Conservation (phyloP, 495 filamentous ascomycete genomes). For the Oidiodendron maius region DNA sequence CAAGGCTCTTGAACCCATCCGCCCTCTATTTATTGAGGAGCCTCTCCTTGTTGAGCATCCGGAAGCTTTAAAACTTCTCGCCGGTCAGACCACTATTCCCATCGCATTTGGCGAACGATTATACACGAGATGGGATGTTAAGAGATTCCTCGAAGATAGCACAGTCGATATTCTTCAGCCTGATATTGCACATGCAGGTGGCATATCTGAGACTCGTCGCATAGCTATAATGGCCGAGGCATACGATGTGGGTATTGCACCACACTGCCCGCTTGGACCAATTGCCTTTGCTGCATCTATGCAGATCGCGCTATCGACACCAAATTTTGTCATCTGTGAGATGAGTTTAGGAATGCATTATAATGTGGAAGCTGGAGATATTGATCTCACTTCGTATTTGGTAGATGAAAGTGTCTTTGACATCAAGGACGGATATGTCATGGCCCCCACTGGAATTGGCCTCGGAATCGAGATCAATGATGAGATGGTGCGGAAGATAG, state of each 20-base stretch:
- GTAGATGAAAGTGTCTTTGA: conserved; percentile 61
- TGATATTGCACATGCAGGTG: conserved; percentile 70
- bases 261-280: conserved; percentile 72
- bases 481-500: conserved; percentile 42
- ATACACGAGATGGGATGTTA: conserved; percentile 69
- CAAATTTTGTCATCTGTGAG: conserved; percentile 77
- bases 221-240: conserved; percentile 72
- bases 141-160: conserved; percentile 61
- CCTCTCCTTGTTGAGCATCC: conserved; percentile 68
- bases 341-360: conserved; percentile 80
- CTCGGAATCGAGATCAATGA: conserved; percentile 75
- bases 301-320: conserved; percentile 55
- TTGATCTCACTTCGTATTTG: conserved; percentile 66
- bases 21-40: conserved; percentile 77
- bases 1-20: conserved; percentile 60
- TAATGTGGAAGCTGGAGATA: conserved; percentile 56
- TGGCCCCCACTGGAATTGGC: conserved; percentile 53
- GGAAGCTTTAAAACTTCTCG: conserved; percentile 63
- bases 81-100: conserved; percentile 53
- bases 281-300: conserved; percentile 70
- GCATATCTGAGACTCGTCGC: conserved; percentile 64
- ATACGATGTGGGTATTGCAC: conserved; percentile 71
- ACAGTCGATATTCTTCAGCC: conserved; percentile 72
- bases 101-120: conserved; percentile 77
- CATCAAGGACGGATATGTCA: conserved; percentile 62